These are phyloP conservation scores for Eutypella sp. DNA, from an alignment of 2,329 filamentous ascomycete species.

Conservation along the genomic window DNA sequence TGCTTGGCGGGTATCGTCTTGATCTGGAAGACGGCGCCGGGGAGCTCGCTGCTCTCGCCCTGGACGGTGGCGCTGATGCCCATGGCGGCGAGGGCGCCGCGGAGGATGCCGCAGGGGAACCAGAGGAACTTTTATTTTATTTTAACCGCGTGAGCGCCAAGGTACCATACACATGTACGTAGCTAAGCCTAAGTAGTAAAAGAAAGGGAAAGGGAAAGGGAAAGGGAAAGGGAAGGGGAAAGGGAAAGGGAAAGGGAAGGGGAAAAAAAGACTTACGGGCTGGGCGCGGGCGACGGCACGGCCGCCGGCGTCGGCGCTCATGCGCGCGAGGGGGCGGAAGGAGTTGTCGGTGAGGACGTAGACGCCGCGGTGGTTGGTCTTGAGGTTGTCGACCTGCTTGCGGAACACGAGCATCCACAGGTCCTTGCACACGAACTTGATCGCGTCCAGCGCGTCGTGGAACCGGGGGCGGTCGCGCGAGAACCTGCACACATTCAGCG, in stretches of 20 bases:
- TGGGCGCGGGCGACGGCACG: conserved; percentile 72
- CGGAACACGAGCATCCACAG: conserved; percentile 91
- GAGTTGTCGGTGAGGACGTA: conserved; percentile 93
- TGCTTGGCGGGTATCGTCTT: conserved; percentile 69
- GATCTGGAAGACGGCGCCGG: conserved; percentile 90
- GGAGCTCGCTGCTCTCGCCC: conserved; percentile 82
- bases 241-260: conserved; percentile 4
- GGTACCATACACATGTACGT: not conserved
- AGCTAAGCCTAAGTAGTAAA: no score
- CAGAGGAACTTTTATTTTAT: conserved; percentile 66
- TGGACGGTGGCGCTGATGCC: conserved; percentile 89
- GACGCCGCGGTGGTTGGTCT: conserved; percentile 95
- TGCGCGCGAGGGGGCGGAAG: conserved; percentile 82
- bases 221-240: not conserved
- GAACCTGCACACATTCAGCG: no score
- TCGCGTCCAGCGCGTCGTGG: conserved; percentile 87
- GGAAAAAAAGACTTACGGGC: conserved; percentile 52
- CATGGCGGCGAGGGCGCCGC: conserved; percentile 86
- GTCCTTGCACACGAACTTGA: conserved; percentile 99
- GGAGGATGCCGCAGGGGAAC: conserved; percentile 90
- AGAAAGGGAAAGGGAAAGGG: conserved; percentile 1
- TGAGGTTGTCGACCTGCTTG: conserved; percentile 97
- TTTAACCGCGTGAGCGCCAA: not conserved
- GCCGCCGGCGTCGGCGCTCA: conserved; percentile 76
- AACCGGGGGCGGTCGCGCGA: conserved; percentile 81